phyloP scores from a whole-genome alignment of 2,329 filamentous ascomycete genomes.

The Aureobasidium pullulans region DNA sequence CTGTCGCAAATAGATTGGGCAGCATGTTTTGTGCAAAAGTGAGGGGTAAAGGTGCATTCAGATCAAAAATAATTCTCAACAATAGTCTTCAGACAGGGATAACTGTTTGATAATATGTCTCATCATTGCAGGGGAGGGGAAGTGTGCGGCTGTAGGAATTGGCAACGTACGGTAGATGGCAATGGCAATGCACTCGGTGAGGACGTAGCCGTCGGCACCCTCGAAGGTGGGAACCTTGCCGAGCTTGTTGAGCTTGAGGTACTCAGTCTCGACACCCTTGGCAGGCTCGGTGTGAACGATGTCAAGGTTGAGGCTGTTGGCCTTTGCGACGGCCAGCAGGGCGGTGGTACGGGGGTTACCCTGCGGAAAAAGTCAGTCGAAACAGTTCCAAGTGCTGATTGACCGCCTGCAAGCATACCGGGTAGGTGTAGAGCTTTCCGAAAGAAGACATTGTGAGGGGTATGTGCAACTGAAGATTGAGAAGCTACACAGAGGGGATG shows the following conservation, averaged over 20 bases:
- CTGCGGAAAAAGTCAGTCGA: constrained; percentile 38
- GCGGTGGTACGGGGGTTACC: constrained; percentile 82
- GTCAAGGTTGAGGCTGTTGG: constrained; percentile 90
- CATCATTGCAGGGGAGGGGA: constrained; percentile 53
- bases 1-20: constrained; percentile 2
- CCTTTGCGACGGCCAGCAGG: constrained; percentile 91
- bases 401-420: constrained; percentile 50
- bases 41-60: constrained; percentile 40
- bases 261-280: constrained; percentile 63
- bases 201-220: constrained; percentile 81
- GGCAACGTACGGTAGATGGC: constrained; percentile 76
- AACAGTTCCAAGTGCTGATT: background rate
- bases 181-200: constrained; percentile 88
- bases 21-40: constrained; percentile 10
- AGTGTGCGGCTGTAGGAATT: background rate
- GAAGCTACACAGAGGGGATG: constrained; percentile 9
- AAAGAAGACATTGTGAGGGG: constrained; percentile 56
- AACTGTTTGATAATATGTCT: constrained; percentile 73
- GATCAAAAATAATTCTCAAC: constrained; percentile 87
- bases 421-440: constrained; percentile 90
- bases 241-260: constrained; percentile 77
- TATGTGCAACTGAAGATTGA: constrained; percentile 10
- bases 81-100: constrained; percentile 96
- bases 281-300: constrained; percentile 63
- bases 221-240: constrained; percentile 91